Conservation (phyloP, 441 rosid species). For the Brassica balearica region DNA sequence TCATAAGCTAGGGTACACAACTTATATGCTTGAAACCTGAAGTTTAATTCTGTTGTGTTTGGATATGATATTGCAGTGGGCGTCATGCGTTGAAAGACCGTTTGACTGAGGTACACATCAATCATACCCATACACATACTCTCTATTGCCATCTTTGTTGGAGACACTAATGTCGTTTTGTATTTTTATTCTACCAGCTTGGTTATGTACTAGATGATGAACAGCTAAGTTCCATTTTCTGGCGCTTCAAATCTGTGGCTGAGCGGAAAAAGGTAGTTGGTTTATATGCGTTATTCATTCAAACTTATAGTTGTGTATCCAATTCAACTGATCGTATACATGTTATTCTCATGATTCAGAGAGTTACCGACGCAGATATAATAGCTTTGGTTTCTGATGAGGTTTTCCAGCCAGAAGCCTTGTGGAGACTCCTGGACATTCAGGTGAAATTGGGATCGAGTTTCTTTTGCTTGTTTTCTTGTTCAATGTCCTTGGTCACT, state of each 20-base stretch:
- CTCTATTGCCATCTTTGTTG: constrained; percentile 9
- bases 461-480: neutral
- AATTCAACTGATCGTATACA: constrained; percentile 26
- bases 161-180: constrained; percentile 7
- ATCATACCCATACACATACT: constrained; percentile 2
- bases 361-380: constrained; percentile 89
- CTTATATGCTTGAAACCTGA: neutral
- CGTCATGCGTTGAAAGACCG: constrained; percentile 89
- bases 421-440: constrained; percentile 85
- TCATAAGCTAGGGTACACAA: constrained; percentile 11
- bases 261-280: constrained; percentile 83
- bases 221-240: constrained; percentile 74
- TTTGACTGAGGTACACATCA: constrained; percentile 69
- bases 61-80: constrained; percentile 63
- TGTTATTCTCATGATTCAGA: constrained; percentile 52
- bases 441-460: constrained; percentile 57
- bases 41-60: constrained; percentile 23
- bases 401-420: constrained; percentile 82
- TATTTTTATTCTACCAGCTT: constrained; percentile 58
- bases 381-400: constrained; percentile 94
- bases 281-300: neutral
- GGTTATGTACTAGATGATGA: constrained; percentile 82
- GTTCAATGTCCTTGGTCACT: neutral
- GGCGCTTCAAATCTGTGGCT: constrained; percentile 89
- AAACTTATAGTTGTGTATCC: constrained; percentile 7